phyloP scores from a whole-genome alignment of 1,139 yeast species.

The Pichia sp. region DNA sequence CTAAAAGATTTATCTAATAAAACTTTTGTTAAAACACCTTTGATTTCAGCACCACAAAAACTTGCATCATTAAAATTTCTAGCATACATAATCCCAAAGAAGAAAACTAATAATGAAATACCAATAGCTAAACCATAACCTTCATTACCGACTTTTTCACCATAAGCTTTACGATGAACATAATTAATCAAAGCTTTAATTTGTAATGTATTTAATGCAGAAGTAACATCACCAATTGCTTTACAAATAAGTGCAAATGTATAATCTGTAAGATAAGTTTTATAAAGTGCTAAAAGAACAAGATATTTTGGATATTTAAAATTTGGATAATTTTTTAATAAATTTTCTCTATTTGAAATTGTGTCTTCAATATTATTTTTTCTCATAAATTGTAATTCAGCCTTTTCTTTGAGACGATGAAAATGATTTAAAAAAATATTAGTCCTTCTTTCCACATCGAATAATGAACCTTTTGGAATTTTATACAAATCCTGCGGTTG shows the following conservation, averaged over 20 bases:
- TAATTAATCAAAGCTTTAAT: constrained; percentile 49
- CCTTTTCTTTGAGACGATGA: constrained; percentile 32
- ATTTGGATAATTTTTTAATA: constrained; percentile 18
- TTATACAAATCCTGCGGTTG: constrained; percentile 57
- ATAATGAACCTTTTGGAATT: constrained; percentile 40
- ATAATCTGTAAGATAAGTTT: constrained; percentile 52
- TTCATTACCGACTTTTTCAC: constrained; percentile 25
- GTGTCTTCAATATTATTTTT: constrained; percentile 21
- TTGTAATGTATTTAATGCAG: constrained; percentile 45
- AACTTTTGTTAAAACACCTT: constrained; percentile 61
- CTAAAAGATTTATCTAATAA: constrained; percentile 59
- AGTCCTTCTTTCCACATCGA: constrained; percentile 42
- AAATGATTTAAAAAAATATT: constrained; percentile 37
- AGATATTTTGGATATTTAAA: constrained; percentile 37
- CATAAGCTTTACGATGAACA: constrained; percentile 37
- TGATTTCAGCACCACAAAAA: constrained; percentile 62
- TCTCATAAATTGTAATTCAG: constrained; percentile 29
- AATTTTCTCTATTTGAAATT: constrained; percentile 20
- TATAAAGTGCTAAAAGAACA: constrained; percentile 42
- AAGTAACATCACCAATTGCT: constrained; percentile 42
- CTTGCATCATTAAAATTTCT: constrained; percentile 58
- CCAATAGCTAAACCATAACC: constrained; percentile 64
- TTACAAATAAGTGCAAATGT: constrained; percentile 39
- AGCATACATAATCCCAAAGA: constrained; percentile 31
- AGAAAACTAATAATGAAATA: constrained; percentile 39